Evolutionary conservation across 108 stramenopile genomes (phyloP).

Genomic region (Pelagomonas calceolata): DNA sequence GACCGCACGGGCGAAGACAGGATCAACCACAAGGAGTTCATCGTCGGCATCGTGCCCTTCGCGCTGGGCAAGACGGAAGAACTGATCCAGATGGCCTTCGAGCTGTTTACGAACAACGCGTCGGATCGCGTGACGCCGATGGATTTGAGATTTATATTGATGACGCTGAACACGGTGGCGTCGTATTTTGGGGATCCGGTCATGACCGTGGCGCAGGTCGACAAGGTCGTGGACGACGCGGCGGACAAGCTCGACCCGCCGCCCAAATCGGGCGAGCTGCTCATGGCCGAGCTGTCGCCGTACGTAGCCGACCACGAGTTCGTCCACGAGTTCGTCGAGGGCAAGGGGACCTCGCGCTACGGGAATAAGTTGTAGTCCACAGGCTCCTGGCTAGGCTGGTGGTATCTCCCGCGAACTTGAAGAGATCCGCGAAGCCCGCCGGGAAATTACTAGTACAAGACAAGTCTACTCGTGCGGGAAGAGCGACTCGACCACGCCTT

Average conservation of each 20-base stretch:
- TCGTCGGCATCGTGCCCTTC: constrained; percentile 10
- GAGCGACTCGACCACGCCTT: background rate
- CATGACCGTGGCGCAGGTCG: constrained; percentile 4
- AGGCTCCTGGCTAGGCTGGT: too few relatives aligned
- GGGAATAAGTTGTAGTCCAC: background rate
- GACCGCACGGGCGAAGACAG: constrained; percentile 16
- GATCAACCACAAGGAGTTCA: constrained; percentile 19
- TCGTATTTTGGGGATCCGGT: constrained; percentile 21
- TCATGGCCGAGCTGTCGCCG: background rate
- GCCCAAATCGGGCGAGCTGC: background rate
- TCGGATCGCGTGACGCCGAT: background rate
- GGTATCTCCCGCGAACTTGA: too few relatives aligned
- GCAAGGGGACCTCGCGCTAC: constrained; percentile 5
- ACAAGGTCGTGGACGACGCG: background rate
- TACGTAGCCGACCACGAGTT: constrained; percentile 10
- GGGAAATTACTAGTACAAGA: too few relatives aligned
- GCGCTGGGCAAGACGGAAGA: constrained; percentile 5
- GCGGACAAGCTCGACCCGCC: background rate
- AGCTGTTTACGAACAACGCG: constrained; percentile 3
- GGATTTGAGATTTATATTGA: constrained; percentile 10
- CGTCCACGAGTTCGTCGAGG: constrained; percentile 7
- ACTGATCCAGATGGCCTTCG: constrained; percentile 10
- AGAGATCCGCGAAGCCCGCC: too few relatives aligned
- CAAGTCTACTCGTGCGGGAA: too few relatives aligned
- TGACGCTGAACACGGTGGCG: constrained; percentile 12